A percentile compares a stretch with the other conserved stretches of the same genome.
phyloP scores from a whole-genome alignment of 139 green algal genomes.

The Volvox reticuliferus region DNA sequence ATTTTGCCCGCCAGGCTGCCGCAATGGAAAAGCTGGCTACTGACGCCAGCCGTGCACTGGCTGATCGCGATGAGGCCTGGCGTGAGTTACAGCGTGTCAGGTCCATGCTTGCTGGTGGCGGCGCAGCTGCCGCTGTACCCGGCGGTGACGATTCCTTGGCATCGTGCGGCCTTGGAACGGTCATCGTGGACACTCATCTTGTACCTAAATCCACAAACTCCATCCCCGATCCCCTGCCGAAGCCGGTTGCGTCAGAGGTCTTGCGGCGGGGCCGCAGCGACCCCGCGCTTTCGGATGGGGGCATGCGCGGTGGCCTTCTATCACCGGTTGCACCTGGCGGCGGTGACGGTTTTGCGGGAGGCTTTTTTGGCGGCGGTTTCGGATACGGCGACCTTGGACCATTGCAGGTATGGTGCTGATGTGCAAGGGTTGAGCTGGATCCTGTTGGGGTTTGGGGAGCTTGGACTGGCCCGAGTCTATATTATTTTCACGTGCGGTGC shows the following conservation, averaged over 20 bases:
- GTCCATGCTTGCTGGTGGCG: background rate
- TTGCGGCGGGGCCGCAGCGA: slow-evolving; percentile 7
- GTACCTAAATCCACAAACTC: slow-evolving; percentile 15
- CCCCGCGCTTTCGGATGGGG: slow-evolving; percentile 1
- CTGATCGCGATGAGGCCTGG: slow-evolving; percentile 39
- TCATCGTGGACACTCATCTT: slow-evolving; percentile 41
- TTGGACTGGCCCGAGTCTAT: too few relatives aligned
- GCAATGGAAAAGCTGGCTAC: slow-evolving; percentile 43
- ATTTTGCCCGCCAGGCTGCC: slow-evolving; percentile 42
- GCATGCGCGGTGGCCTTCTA: background rate
- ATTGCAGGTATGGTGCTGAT: background rate
- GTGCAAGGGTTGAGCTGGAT: too few relatives aligned
- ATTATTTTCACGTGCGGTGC: too few relatives aligned
- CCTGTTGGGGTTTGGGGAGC: too few relatives aligned
- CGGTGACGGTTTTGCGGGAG: background rate
- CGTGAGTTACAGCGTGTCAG: slow-evolving; percentile 38
- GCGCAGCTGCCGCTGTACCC: background rate
- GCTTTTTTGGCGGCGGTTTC: background rate
- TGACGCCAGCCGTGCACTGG: slow-evolving; percentile 23
- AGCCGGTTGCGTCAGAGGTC: slow-evolving; percentile 41
- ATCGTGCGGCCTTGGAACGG: background rate
- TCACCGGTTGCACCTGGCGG: background rate
- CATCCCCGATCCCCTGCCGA: slow-evolving; percentile 36
- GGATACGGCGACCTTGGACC: slow-evolving; percentile 5
- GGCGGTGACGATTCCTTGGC: background rate